Conservation (phyloP, 352 stramenopile genomes). For the Phytophthora sp. region DNA sequence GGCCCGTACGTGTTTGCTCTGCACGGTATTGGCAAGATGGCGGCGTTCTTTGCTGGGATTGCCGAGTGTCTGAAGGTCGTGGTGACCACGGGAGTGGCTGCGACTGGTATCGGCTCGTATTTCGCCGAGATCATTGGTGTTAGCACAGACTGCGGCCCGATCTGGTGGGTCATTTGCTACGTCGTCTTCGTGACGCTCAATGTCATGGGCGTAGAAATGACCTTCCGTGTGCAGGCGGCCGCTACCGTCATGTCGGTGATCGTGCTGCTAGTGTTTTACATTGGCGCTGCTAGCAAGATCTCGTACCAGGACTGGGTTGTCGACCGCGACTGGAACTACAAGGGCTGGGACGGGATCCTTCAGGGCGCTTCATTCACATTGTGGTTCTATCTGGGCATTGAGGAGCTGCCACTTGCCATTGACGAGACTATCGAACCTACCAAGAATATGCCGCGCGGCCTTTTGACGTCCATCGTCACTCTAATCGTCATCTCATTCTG, state of each 20-base stretch:
- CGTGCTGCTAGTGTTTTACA: conserved; percentile 62
- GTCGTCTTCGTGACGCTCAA: conserved; percentile 64
- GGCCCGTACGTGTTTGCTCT: conserved; percentile 68
- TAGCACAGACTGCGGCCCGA: conserved; percentile 37
- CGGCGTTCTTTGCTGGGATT: conserved; percentile 64
- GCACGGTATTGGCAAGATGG: conserved; percentile 53
- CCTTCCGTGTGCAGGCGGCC: conserved; percentile 64
- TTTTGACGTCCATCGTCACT: conserved; percentile 57
- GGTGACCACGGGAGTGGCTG: conserved; percentile 55
- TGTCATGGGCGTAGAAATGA: conserved; percentile 61
- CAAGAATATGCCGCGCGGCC: conserved; percentile 64
- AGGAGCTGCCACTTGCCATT: conserved; percentile 65
- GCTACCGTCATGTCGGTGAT: conserved; percentile 59
- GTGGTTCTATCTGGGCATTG: conserved; percentile 74
- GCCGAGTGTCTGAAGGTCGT: conserved; percentile 67
- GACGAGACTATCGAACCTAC: conserved; percentile 67
- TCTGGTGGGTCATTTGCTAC: conserved; percentile 68
- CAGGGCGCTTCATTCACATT: conserved; percentile 65
- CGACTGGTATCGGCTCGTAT: conserved; percentile 66
- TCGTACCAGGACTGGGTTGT: conserved; percentile 61
- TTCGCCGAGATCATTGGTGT: conserved; percentile 56
- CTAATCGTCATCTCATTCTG: conserved; percentile 62
- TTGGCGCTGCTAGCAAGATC: conserved; percentile 53
- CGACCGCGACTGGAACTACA: conserved; percentile 65
- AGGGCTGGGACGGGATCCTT: conserved; percentile 51